These are phyloP conservation scores for Alloteropsis angusta DNA, from an alignment of 202 grass and related monocot genomes.

Conservation along the genomic window DNA sequence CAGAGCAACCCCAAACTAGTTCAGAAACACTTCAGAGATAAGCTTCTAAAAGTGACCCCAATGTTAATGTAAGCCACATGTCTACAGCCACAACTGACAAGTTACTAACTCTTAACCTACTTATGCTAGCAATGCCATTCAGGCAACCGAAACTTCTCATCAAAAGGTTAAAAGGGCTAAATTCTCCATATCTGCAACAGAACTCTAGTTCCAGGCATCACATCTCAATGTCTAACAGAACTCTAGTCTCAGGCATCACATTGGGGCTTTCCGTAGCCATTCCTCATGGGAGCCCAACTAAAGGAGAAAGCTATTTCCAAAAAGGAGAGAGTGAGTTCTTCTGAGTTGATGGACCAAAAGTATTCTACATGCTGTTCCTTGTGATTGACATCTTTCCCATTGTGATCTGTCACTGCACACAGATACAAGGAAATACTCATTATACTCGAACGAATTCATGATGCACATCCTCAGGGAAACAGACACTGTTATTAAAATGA, in stretches of 20 bases:
- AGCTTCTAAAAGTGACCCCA: background rate
- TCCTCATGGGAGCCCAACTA: background rate
- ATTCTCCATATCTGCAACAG: background rate
- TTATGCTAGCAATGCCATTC: constrained; percentile 2
- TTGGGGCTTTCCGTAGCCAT: background rate
- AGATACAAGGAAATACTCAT: background rate
- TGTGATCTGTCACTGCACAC: constrained; percentile 18
- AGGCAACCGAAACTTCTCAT: background rate
- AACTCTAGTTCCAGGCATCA: background rate
- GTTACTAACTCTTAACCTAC: background rate
- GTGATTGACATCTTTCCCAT: background rate
- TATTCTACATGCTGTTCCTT: background rate
- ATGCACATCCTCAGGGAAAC: background rate
- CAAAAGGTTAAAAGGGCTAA: background rate
- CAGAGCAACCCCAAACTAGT: background rate
- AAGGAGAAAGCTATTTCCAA: background rate
- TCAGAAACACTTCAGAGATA: background rate
- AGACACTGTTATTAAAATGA: background rate
- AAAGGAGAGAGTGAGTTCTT: background rate
- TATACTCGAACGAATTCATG: background rate
- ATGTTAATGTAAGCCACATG: background rate
- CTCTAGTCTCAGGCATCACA: background rate
- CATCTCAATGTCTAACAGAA: background rate
- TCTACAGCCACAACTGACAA: background rate
- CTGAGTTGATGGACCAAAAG: background rate